phyloP scores from a whole-genome alignment of 2,329 filamentous ascomycete genomes.

The Apiospora marii region DNA sequence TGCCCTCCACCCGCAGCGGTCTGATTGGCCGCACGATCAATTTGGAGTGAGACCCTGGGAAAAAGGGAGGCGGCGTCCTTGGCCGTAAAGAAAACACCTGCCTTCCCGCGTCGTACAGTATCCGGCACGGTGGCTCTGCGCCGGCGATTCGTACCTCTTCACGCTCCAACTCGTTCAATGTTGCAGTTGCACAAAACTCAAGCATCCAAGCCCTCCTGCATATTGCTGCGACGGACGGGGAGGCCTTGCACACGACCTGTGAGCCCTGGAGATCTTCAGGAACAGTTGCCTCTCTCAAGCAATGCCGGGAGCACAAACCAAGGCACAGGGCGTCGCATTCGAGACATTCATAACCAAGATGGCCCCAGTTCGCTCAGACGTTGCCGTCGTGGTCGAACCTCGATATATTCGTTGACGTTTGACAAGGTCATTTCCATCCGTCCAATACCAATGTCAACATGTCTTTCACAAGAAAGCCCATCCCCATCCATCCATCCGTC shows the following conservation, averaged over 20 bases:
- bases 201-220: not conserved
- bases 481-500: not conserved
- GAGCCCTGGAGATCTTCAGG: slow-evolving; percentile 8
- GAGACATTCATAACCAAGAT: slow-evolving; percentile 20
- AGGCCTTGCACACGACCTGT: not conserved
- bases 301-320: slow-evolving; percentile 6
- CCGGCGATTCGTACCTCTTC: not conserved
- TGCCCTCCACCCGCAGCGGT: not conserved
- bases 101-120: not conserved
- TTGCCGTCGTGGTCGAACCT: slow-evolving; percentile 10
- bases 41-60: slow-evolving; percentile 14
- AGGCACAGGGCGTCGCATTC: slow-evolving; percentile 15
- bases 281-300: slow-evolving; percentile 15
- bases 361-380: slow-evolving; percentile 1
- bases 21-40: slow-evolving; percentile 1
- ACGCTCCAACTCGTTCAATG: not conserved
- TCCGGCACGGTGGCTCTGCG: not conserved
- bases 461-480: not conserved
- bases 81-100: not conserved
- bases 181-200: not conserved
- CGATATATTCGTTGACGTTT: not conserved
- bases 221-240: slow-evolving; percentile 9
- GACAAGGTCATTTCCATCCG: not conserved
- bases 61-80: slow-evolving; percentile 1
- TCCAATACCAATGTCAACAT: not conserved